phyloP scores from a whole-genome alignment of 1,284 basidiomycete species.

The Porogramme epimiltina region DNA sequence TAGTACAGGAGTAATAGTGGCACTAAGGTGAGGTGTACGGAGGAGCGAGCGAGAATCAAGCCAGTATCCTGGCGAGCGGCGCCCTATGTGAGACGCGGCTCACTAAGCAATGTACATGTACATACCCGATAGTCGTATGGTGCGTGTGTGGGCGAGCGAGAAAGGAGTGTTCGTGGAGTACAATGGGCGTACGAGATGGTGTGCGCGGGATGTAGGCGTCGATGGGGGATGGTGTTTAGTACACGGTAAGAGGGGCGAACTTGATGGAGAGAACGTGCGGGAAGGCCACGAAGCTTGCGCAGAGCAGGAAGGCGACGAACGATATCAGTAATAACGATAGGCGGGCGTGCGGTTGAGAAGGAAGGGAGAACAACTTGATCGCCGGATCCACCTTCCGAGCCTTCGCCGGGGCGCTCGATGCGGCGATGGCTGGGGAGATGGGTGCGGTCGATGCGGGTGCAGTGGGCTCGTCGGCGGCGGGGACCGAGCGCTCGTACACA shows the following conservation, averaged over 20 bases:
- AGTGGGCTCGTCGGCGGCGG: background rate
- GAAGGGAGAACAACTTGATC: background rate
- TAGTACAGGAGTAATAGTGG: too few relatives aligned
- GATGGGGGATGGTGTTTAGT: background rate
- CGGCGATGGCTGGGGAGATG: background rate
- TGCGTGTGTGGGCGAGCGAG: too few relatives aligned
- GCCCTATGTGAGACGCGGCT: too few relatives aligned
- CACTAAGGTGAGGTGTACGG: too few relatives aligned
- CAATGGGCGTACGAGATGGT: too few relatives aligned
- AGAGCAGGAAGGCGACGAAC: slow-evolving; percentile 13
- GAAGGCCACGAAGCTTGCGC: slow-evolving; percentile 6
- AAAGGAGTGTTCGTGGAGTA: too few relatives aligned
- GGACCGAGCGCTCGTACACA: slow-evolving; percentile 17
- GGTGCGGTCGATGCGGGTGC: background rate
- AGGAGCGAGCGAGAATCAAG: too few relatives aligned
- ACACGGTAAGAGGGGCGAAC: background rate
- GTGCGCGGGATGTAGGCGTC: too few relatives aligned
- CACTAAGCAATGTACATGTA: too few relatives aligned
- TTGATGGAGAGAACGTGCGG: slow-evolving; percentile 3
- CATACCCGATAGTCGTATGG: too few relatives aligned
- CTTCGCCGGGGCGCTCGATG: background rate
- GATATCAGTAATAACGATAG: slow-evolving; percentile 11
- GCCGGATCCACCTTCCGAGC: background rate
- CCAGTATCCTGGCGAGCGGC: too few relatives aligned
- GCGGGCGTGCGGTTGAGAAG: slow-evolving; percentile 1